Evolutionary conservation across 768 basidiomycete species (phyloP).

Genomic region (Porpolomopsis calyptriformis): DNA sequence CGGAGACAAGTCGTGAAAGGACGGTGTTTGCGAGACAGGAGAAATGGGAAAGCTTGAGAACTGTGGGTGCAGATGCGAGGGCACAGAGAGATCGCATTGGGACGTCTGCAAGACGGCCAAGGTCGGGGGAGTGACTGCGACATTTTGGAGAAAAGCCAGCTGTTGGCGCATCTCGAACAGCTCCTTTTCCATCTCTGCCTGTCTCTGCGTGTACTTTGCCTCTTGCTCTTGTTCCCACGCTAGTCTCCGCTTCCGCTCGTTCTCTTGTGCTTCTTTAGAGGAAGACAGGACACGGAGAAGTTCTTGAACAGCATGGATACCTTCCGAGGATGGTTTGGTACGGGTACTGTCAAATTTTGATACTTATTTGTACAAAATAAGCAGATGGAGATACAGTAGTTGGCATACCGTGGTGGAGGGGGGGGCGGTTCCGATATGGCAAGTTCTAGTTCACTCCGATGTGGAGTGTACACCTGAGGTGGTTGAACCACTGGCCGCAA

Average conservation of each 20-base stretch:
- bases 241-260: conserved; percentile 45
- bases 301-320: conserved; percentile 44
- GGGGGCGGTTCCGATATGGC: conserved; percentile 41
- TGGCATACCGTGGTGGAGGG: conserved; percentile 29
- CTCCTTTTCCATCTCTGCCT: conserved; percentile 49
- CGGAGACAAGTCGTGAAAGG: conserved; percentile 28
- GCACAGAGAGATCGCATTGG: conserved; percentile 20
- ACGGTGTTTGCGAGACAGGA: conserved; percentile 24
- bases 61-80: conserved; percentile 20
- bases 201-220: conserved; percentile 39
- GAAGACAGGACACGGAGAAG: conserved; percentile 47
- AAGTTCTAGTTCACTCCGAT: conserved; percentile 55
- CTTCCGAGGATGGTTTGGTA: conserved; percentile 24
- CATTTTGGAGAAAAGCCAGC: conserved; percentile 21
- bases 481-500: conserved; percentile 20
- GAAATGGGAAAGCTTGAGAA: conserved; percentile 28
- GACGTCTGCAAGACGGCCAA: conserved; percentile 19
- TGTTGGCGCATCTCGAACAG: conserved; percentile 47
- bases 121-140: conserved; percentile 8
- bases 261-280: conserved; percentile 49
- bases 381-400: neutral
- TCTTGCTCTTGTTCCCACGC: conserved; percentile 69
- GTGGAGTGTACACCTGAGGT: conserved; percentile 36
- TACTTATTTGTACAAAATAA: conserved; percentile 9
- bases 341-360: conserved; percentile 12